Conservation (phyloP, 2,329 filamentous ascomycete species). For the Aaosphaeria arxii region DNA sequence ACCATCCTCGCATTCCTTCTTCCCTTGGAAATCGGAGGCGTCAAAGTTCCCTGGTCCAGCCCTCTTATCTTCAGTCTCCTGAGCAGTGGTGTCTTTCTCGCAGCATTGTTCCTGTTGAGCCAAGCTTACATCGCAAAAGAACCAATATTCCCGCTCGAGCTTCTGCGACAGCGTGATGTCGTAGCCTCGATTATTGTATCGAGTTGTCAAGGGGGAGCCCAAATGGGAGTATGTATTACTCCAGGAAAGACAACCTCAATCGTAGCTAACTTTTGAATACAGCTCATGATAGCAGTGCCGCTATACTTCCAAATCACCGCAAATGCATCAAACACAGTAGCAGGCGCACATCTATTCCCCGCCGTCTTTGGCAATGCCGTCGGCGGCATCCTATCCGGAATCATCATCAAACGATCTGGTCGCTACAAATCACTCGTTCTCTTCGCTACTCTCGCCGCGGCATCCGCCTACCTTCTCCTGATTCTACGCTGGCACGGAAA, state of each 20-base stretch:
- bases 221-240: conserved; percentile 47
- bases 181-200: conserved; percentile 54
- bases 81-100: conserved; percentile 22
- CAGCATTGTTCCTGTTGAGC: conserved; percentile 23
- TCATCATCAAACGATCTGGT: conserved; percentile 17
- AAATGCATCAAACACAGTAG: conserved; percentile 55
- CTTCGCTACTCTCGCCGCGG: conserved; percentile 12
- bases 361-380: conserved; percentile 65
- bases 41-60: conserved; percentile 39
- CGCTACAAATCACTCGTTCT: conserved; percentile 21
- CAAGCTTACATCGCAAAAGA: conserved; percentile 49
- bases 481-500: conserved; percentile 26
- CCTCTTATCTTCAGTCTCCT: conserved; percentile 32
- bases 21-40: conserved; percentile 50
- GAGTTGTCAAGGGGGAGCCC: conserved; percentile 54
- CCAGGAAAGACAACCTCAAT: neutral
- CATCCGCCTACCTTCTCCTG: conserved; percentile 19
- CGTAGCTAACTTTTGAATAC: neutral
- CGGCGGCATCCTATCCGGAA: conserved; percentile 60
- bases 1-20: conserved; percentile 46
- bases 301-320: conserved; percentile 68
- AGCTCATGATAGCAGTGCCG: conserved; percentile 64
- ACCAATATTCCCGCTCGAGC: conserved; percentile 57
- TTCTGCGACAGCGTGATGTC: conserved; percentile 53
- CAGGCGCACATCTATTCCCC: conserved; percentile 62